Evolutionary conservation across 106 monocot genomes (phyloP).

Genomic region (Dendrobium nobile): DNA sequence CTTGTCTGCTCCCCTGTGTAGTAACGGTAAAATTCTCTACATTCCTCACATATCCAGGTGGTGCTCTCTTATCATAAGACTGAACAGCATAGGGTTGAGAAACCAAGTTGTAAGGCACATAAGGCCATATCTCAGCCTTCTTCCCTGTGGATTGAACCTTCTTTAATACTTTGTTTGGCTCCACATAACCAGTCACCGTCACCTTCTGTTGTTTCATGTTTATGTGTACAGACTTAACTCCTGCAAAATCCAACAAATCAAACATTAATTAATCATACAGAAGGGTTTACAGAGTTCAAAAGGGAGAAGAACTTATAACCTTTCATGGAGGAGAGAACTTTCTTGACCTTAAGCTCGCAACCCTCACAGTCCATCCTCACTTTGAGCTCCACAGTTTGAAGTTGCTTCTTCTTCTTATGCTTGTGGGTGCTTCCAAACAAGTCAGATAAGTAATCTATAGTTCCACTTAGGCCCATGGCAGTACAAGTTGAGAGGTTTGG

Average conservation of each 20-base stretch:
- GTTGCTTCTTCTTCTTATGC: constrained; percentile 24
- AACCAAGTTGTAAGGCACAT: constrained; percentile 33
- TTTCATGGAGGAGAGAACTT: constrained; percentile 38
- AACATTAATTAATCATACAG: background rate
- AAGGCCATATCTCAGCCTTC: constrained; percentile 46
- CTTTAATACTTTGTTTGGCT: constrained; percentile 36
- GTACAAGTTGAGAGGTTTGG: background rate
- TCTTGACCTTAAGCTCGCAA: constrained; percentile 41
- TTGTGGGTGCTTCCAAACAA: constrained; percentile 13
- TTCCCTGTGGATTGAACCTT: constrained; percentile 34
- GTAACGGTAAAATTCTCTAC: constrained; percentile 15
- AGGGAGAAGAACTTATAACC: constrained; percentile 3
- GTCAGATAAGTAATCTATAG: constrained; percentile 21
- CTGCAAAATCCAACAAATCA: constrained; percentile 11
- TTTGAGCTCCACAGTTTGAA: constrained; percentile 43
- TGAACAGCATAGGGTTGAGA: constrained; percentile 21
- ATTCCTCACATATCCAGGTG: constrained; percentile 42
- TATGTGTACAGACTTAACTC: constrained; percentile 30
- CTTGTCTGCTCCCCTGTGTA: constrained; percentile 5
- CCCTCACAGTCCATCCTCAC: constrained; percentile 55
- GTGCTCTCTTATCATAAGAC: constrained; percentile 39
- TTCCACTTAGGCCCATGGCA: constrained; percentile 7
- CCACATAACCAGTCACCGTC: constrained; percentile 33
- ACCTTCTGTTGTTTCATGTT: constrained; percentile 42
- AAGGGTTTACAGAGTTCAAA: background rate